Base-by-base conservation (phyloP, 1,139 yeast genomes). In the Geotrichum aggregatum region DNA sequence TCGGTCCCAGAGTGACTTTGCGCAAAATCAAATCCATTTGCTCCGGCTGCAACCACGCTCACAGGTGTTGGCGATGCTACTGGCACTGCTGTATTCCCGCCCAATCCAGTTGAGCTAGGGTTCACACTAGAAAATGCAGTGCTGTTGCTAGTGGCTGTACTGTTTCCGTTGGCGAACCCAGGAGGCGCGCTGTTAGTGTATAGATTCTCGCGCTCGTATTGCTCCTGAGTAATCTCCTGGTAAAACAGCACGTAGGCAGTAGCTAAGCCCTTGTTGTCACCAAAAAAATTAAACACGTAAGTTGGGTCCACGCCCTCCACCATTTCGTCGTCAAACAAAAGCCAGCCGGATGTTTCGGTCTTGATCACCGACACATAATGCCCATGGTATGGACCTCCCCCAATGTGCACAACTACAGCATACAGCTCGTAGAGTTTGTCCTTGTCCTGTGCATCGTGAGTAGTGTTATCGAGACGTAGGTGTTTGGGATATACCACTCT, bases 311-410 rank as follows among this genome's bases (percentile, higher is more conserved):
- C 92, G 28, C 86, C 74, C 63, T 91, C 98, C 4, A 91, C 96
- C 18, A 94, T 83, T 68, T 92, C 98, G 67, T 92, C 98, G 66
- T 92, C 98, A 69, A 87, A 92, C 55, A 92, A 70, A 31, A 92
- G 71, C 98, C 98, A 92, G 1, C 96, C 87, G 40, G 82, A 81
- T 19, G 79, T 76, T 54, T 79, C 83, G 13, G 91, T 84, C 66
- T 89, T 89, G 58, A 95, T 85, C 8, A 92, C 73, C 0, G 96
- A 80, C 13, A 92, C 91, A 64, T 92, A 92, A 67, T 92, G 98
- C 0, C 98, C 98, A 69, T 91, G 97, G 74, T 89, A 89, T 1
- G 98, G 97, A 0, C 98, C 98, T 2, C 97, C 95, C 3, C 98
- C 98, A 62, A 92, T 84, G 64, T 92, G 98, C 19, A 92, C 89